Evolutionary conservation across 441 rosid species (phyloP).

Genomic region (Jatropha multifida): DNA sequence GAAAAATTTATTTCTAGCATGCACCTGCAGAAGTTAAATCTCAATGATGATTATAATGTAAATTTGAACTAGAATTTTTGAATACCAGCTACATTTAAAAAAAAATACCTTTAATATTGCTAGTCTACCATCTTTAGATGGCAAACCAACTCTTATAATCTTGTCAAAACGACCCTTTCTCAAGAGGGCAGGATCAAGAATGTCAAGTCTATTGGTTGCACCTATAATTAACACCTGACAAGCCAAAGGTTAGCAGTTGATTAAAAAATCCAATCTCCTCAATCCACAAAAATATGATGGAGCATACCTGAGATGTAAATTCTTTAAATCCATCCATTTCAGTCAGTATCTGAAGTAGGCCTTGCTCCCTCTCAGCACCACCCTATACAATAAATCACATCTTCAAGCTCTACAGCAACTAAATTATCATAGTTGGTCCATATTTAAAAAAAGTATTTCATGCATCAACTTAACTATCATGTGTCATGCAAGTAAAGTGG

Average conservation of each 20-base stretch:
- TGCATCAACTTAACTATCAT: background rate
- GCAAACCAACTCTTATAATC: conserved; percentile 93
- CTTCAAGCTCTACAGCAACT: conserved; percentile 10
- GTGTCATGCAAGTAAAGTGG: background rate
- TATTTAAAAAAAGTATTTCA: background rate
- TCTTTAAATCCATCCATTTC: conserved; percentile 99
- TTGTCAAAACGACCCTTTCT: conserved; percentile 99
- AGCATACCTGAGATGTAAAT: conserved; percentile 77
- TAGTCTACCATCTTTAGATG: conserved; percentile 90
- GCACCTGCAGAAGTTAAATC: conserved; percentile 55
- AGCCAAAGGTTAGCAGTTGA: conserved; percentile 33
- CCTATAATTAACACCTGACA: conserved; percentile 90
- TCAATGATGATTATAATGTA: conserved; percentile 18
- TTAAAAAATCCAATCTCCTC: conserved; percentile 7
- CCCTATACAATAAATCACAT: conserved; percentile 54
- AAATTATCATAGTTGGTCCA: background rate
- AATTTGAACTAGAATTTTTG: conserved; percentile 18
- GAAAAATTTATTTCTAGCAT: conserved; percentile 91
- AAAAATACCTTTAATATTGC: conserved; percentile 78
- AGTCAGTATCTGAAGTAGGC: conserved; percentile 93
- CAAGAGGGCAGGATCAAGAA: conserved; percentile 93
- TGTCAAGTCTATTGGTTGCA: conserved; percentile 95
- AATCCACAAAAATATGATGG: conserved; percentile 18
- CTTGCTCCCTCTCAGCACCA: conserved; percentile 99
- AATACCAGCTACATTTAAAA: conserved; percentile 11